Percentiles rank a stretch among this genome's conserved stretches.
These are phyloP conservation scores for Hanseniaspora nectarophila DNA, from an alignment of 805 yeast species.

Conservation along the genomic window DNA sequence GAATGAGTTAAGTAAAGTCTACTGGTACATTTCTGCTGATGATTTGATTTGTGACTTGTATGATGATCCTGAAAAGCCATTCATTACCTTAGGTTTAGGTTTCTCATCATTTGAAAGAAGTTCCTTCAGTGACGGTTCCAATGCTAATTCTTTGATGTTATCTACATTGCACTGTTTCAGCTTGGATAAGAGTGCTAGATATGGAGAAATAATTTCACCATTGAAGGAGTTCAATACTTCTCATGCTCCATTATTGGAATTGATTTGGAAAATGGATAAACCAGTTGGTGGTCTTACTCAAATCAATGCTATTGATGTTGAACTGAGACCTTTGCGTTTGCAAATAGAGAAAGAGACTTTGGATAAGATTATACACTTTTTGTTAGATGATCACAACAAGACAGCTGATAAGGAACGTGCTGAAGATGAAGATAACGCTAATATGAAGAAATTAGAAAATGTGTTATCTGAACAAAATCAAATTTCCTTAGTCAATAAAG, in stretches of 20 bases:
- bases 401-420: neutral
- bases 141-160: conserved; percentile 37
- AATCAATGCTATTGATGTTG: conserved; percentile 39
- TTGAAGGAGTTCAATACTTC: conserved; percentile 17
- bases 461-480: neutral
- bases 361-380: conserved; percentile 35
- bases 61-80: conserved; percentile 37
- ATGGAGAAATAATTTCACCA: conserved; percentile 43
- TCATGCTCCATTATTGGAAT: conserved; percentile 29
- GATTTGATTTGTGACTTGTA: conserved; percentile 48
- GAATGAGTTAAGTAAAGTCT: conserved; percentile 27
- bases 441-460: neutral
- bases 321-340: conserved; percentile 43
- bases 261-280: conserved; percentile 44
- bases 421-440: neutral
- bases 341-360: conserved; percentile 49
- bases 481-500: conserved; percentile 18
- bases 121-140: conserved; percentile 43
- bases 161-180: conserved; percentile 42
- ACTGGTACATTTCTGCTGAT: conserved; percentile 41
- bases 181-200: conserved; percentile 36
- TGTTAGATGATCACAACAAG: conserved; percentile 26
- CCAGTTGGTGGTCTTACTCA: conserved; percentile 58
- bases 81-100: conserved; percentile 44
- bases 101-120: conserved; percentile 37